These are phyloP conservation scores for Gracilaria vermiculophylla DNA, from an alignment of 23 red algal species.

Conservation along the genomic window DNA sequence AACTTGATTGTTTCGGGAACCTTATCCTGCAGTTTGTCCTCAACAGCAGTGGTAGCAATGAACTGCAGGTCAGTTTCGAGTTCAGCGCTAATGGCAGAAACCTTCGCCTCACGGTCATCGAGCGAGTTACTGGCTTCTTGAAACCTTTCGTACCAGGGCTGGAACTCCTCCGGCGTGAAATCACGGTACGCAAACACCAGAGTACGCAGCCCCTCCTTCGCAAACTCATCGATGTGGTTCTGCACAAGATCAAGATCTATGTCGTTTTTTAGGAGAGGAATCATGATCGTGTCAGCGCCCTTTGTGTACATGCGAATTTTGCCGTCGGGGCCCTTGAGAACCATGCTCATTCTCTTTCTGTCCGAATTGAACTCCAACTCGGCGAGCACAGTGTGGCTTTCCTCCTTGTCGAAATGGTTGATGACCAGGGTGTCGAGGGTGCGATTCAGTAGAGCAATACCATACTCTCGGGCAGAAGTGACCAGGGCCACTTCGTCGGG, in stretches of 20 bases:
- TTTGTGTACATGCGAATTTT: slow-evolving; percentile 78
- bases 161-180: slow-evolving; percentile 67
- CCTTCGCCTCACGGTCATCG: slow-evolving; percentile 56
- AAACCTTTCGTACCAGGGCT: slow-evolving; percentile 60
- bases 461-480: slow-evolving; percentile 78
- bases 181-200: slow-evolving; percentile 80
- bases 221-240: slow-evolving; percentile 93
- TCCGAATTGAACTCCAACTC: slow-evolving; percentile 87
- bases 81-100: slow-evolving; percentile 53
- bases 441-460: slow-evolving; percentile 72
- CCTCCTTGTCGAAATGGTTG: slow-evolving; percentile 53
- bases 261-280: slow-evolving; percentile 62
- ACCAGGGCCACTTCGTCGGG: slow-evolving; percentile 94
- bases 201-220: slow-evolving; percentile 84
- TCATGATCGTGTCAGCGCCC: slow-evolving; percentile 91
- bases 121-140: slow-evolving; percentile 67
- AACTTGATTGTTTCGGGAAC: slow-evolving; percentile 91
- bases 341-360: slow-evolving; percentile 87
- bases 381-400: slow-evolving; percentile 62
- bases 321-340: slow-evolving; percentile 75
- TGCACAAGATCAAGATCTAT: slow-evolving; percentile 41
- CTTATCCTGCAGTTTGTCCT: slow-evolving; percentile 79
- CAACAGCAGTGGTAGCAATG: slow-evolving; percentile 83
- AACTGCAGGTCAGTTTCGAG: slow-evolving; percentile 71
- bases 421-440: slow-evolving; percentile 68